Evolutionary conservation across 495 filamentous ascomycete species (phyloP).

Genomic region (Aspergillus kassunensis): DNA sequence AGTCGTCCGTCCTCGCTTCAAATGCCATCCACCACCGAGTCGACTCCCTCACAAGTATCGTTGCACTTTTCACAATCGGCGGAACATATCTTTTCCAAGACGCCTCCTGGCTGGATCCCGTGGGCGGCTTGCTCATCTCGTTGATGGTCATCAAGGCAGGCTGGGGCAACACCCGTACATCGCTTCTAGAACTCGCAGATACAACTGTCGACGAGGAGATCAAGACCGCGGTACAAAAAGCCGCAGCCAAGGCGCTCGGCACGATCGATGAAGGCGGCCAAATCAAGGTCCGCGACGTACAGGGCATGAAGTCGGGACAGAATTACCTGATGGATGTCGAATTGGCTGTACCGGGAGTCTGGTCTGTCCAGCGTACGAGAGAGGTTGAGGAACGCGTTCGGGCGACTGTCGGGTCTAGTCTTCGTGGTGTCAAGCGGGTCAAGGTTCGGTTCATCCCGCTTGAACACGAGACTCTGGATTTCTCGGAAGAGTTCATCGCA

Average conservation of each 20-base stretch:
- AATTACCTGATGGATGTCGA: slow-evolving; percentile 91
- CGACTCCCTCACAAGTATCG: slow-evolving; percentile 90
- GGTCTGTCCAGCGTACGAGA: slow-evolving; percentile 65
- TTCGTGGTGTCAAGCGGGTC: slow-evolving; percentile 76
- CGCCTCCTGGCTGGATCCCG: slow-evolving; percentile 89
- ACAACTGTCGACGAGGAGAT: slow-evolving; percentile 82
- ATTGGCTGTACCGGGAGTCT: slow-evolving; percentile 66
- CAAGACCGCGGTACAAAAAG: slow-evolving; percentile 60
- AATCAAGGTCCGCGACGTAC: slow-evolving; percentile 66
- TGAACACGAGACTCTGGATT: slow-evolving; percentile 45
- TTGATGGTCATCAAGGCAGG: slow-evolving; percentile 90
- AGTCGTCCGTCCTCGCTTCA: slow-evolving; percentile 92
- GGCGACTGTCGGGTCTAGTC: slow-evolving; percentile 62
- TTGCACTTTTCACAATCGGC: slow-evolving; percentile 80
- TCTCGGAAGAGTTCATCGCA: slow-evolving; percentile 76
- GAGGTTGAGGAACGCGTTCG: slow-evolving; percentile 69
- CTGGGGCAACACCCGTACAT: slow-evolving; percentile 74
- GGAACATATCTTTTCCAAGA: slow-evolving; percentile 82
- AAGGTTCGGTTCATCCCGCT: slow-evolving; percentile 76
- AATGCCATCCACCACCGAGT: slow-evolving; percentile 96
- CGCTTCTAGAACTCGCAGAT: slow-evolving; percentile 84
- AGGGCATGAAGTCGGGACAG: slow-evolving; percentile 89
- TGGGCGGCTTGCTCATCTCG: slow-evolving; percentile 87
- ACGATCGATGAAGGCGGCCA: slow-evolving; percentile 31
- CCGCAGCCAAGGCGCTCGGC: slow-evolving; percentile 56